These are phyloP conservation scores for Globisporangium echinulatum DNA, from an alignment of 352 stramenopile species.

Conservation along the genomic window DNA sequence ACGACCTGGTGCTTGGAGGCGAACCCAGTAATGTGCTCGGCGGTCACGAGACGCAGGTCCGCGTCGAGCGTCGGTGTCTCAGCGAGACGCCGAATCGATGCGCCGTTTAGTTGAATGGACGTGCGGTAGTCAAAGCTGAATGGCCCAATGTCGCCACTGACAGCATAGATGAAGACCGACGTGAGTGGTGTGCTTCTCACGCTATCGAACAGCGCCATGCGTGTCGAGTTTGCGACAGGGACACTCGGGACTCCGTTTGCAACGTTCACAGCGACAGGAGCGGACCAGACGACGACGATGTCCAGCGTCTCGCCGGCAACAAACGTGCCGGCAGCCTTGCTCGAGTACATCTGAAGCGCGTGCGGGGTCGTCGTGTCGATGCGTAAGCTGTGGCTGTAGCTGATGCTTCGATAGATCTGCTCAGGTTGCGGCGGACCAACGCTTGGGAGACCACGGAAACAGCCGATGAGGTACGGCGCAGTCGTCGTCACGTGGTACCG, in stretches of 20 bases:
- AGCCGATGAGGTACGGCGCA: conserved; percentile 59
- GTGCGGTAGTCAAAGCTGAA: conserved; percentile 42
- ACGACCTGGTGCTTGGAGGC: conserved; percentile 58
- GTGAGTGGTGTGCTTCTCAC: conserved; percentile 26
- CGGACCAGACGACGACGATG: conserved; percentile 54
- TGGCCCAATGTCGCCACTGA: conserved; percentile 20
- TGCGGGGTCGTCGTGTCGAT: conserved; percentile 41
- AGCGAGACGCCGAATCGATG: conserved; percentile 37
- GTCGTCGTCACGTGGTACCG: conserved; percentile 53
- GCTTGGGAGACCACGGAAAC: conserved; percentile 33
- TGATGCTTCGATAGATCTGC: conserved; percentile 47
- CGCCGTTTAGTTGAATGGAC: conserved; percentile 40
- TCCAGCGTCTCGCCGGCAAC: conserved; percentile 57
- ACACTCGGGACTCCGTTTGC: conserved; percentile 26
- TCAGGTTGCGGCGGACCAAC: neutral
- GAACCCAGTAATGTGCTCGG: conserved; percentile 27
- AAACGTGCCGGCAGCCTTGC: conserved; percentile 49
- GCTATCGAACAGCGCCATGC: conserved; percentile 30
- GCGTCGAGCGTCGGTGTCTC: conserved; percentile 27
- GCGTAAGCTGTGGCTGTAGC: conserved; percentile 39
- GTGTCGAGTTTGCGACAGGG: conserved; percentile 28
- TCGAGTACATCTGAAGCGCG: conserved; percentile 46
- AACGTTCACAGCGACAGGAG: conserved; percentile 29
- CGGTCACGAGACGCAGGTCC: conserved; percentile 27
- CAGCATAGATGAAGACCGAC: conserved; percentile 48